Evolutionary conservation across 208 protist genomes (phyloP), one percentile per base, ranked within the genome.

Genomic region (Vickermania spadyakhi): DNA sequence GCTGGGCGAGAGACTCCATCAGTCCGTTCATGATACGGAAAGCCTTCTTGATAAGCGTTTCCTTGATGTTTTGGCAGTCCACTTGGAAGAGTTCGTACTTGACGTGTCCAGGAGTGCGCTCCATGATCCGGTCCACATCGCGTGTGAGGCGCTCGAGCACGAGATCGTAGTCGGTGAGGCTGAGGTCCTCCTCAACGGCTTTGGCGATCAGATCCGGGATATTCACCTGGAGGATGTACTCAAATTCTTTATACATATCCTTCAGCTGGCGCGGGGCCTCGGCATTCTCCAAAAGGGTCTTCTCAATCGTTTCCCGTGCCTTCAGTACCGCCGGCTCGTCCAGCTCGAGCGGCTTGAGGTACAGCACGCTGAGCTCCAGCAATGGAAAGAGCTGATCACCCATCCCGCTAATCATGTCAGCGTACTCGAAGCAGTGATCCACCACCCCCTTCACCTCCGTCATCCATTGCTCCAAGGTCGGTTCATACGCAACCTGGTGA

Each of bases 321-420:
- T 74, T 72, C 28, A 76, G 62, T 26, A 94, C 89, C 31, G 69
- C 70, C n/a, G 75, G 75, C 58, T 94, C 85, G 22, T 69, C 58
- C 14, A 58, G 68, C 1, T 66, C 51, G 51, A 94, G 68, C 11
- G 77, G 77, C 5, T 42, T 45, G 56, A 94, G 70, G 23, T 72
- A 71, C 58, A 70, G 52, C n/a, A 72, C 72, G 13, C 41, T 58
- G 51, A 97, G 52, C 59, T 80, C 75, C 23, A 97, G 72, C 50
- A 97, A 60, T 0, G 93, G 93, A 56, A 97, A 96, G 2, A 97
- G 71, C 72, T 96, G 86, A 60, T 96, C 89, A 13, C 93, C 93
- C 76, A 97, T 89, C 31, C 77, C 88, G 3, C 62, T 49, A 5
- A 97, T 75, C 50, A 66, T 65, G 61, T 81, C 66, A n/a, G 70